These are phyloP conservation scores for Klebsormidium nitens DNA, from an alignment of 139 green algal species.

Conservation along the genomic window DNA sequence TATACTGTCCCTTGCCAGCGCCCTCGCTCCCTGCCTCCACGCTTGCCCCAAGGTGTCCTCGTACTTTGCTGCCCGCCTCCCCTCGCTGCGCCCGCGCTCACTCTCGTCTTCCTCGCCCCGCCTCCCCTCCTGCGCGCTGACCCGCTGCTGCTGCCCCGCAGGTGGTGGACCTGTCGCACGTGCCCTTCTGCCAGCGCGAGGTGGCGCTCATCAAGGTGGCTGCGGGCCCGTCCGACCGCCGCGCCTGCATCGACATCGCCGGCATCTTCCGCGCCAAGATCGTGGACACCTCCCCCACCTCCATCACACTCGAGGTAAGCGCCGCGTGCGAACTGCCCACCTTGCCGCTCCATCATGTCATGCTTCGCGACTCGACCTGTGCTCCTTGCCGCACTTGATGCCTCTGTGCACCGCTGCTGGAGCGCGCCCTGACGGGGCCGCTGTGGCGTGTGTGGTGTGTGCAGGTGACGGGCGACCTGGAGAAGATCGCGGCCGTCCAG, in stretches of 20 bases:
- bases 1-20: too few species aligned
- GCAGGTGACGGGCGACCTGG: slow-evolving; percentile 64
- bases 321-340: too few species aligned
- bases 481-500: slow-evolving; percentile 85
- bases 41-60: too few species aligned
- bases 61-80: too few species aligned
- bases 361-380: too few species aligned
- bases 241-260: slow-evolving; percentile 77
- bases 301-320: slow-evolving; percentile 80
- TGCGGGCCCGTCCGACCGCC: slow-evolving; percentile 43
- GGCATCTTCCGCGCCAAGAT: slow-evolving; percentile 84
- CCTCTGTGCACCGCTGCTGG: too few species aligned
- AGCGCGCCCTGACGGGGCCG: too few species aligned
- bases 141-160: too few species aligned
- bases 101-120: not conserved
- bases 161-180: slow-evolving; percentile 65
- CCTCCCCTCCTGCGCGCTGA: slow-evolving; percentile 4
- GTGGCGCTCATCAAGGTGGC: slow-evolving; percentile 93
- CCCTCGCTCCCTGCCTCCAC: not conserved
- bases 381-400: too few species aligned
- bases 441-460: too few species aligned
- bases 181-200: slow-evolving; percentile 77
- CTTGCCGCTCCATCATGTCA: too few species aligned
- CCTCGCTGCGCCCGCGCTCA: not conserved
- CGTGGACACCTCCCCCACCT: slow-evolving; percentile 69